A percentile compares a stretch with the other conserved stretches of the same genome.
Conservation (phyloP, 306 rosid genomes). For the Quercus agrifolia region DNA sequence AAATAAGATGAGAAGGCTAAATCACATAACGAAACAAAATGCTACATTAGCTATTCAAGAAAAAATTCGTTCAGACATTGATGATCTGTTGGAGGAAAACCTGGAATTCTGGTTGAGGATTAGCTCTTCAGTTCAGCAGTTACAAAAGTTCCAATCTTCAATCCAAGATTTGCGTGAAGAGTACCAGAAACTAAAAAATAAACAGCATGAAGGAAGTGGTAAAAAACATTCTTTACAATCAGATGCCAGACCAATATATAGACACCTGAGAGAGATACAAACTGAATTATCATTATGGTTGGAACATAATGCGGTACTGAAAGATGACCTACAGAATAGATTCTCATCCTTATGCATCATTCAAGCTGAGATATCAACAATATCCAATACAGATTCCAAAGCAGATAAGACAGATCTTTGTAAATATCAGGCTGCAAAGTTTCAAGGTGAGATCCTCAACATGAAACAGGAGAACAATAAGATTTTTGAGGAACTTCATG, state of each 20-base stretch:
- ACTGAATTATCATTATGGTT: constrained; percentile 76
- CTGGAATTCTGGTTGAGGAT: constrained; percentile 91
- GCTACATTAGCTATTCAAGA: constrained; percentile 47
- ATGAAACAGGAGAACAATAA: constrained; percentile 79
- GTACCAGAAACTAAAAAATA: constrained; percentile 32
- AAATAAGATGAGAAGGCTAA: constrained; percentile 19
- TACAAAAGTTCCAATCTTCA: constrained; percentile 66
- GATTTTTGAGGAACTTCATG: constrained; percentile 56
- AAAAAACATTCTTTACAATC: constrained; percentile 42
- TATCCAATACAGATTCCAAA: constrained; percentile 27
- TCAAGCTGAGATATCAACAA: constrained; percentile 66
- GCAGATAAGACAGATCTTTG: constrained; percentile 36
- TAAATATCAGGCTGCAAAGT: constrained; percentile 75
- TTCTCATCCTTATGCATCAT: constrained; percentile 53
- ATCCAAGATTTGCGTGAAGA: constrained; percentile 66
- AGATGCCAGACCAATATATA: constrained; percentile 56
- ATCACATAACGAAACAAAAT: constrained; percentile 6
- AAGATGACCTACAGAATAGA: constrained; percentile 65
- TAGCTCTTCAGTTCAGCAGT: constrained; percentile 82
- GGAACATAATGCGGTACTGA: constrained; percentile 61
- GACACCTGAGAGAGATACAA: constrained; percentile 77
- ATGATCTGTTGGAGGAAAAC: constrained; percentile 65
- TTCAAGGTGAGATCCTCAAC: constrained; percentile 88
- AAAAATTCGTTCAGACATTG: constrained; percentile 60
- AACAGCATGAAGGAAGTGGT: constrained; percentile 26